These are phyloP conservation scores for Bacidia gigantensis DNA, from an alignment of 495 filamentous ascomycete genomes.

Conservation along the genomic window DNA sequence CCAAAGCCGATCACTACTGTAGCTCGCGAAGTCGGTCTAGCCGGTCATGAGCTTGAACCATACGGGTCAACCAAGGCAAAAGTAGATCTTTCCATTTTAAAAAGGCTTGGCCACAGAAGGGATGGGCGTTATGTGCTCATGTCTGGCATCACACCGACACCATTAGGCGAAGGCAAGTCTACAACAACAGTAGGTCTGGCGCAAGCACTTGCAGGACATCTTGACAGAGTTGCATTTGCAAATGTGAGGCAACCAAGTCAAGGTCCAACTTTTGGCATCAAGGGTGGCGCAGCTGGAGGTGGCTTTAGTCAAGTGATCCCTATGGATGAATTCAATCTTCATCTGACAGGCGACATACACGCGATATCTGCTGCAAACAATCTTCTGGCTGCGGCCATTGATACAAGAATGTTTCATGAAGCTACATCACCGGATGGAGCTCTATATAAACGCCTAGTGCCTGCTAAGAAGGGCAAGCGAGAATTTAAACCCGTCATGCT, in stretches of 20 bases:
- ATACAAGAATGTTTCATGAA: slow-evolving; percentile 97
- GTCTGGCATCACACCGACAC: slow-evolving; percentile 90
- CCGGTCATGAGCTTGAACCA: slow-evolving; percentile 72
- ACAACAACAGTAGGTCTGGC: slow-evolving; percentile 95
- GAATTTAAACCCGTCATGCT: slow-evolving; percentile 83
- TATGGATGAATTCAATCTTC: slow-evolving; percentile 99
- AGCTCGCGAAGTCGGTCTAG: slow-evolving; percentile 79
- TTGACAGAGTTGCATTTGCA: slow-evolving; percentile 78
- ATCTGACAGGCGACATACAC: slow-evolving; percentile 95
- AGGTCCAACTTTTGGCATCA: slow-evolving; percentile 97
- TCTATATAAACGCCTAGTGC: slow-evolving; percentile 80
- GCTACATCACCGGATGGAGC: slow-evolving; percentile 81
- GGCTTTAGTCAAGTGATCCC: slow-evolving; percentile 98
- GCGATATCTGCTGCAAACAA: slow-evolving; percentile 97
- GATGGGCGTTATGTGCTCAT: slow-evolving; percentile 87
- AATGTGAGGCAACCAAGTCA: slow-evolving; percentile 96
- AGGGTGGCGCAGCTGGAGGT: slow-evolving; percentile 91
- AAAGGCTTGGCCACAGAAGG: slow-evolving; percentile 70
- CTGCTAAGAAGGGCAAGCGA: slow-evolving; percentile 76
- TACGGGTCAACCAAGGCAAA: slow-evolving; percentile 94
- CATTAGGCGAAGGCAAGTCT: slow-evolving; percentile 95
- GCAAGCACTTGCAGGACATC: slow-evolving; percentile 83
- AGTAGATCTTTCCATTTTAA: slow-evolving; percentile 66
- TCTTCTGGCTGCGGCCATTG: slow-evolving; percentile 92
- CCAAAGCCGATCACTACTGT: slow-evolving; percentile 79